phyloP scores from a whole-genome alignment of 768 basidiomycete species.

The Tremella mesenterica region DNA sequence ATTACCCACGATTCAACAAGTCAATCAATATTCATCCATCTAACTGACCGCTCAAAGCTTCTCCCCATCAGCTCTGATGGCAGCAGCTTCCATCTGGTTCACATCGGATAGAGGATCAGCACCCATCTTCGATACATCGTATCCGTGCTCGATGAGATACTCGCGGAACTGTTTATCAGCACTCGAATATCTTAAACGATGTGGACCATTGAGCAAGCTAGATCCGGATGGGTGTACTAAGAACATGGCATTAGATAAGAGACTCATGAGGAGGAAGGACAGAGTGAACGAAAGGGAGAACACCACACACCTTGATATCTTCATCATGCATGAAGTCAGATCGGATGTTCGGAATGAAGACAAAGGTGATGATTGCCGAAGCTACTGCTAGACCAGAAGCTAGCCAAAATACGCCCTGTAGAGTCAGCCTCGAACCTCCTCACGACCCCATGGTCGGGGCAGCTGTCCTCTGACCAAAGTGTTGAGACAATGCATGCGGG shows the following conservation, averaged over 20 bases:
- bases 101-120: too few relatives aligned
- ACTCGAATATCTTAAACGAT: too few relatives aligned
- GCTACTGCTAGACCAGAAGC: conserved; percentile 59
- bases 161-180: conserved; percentile 47
- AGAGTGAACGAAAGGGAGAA: too few relatives aligned
- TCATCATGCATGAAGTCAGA: conserved; percentile 73
- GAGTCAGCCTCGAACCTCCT: not conserved
- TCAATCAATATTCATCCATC: too few relatives aligned
- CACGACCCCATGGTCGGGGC: not conserved
- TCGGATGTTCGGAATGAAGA: conserved; percentile 65
- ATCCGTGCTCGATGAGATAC: conserved; percentile 70
- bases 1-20: too few relatives aligned
- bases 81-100: too few relatives aligned
- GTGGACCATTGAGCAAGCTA: too few relatives aligned
- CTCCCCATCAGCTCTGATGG: too few relatives aligned
- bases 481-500: not conserved
- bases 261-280: conserved; percentile 52
- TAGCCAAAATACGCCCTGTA: conserved; percentile 28
- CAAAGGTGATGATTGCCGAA: conserved; percentile 62
- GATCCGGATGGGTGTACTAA: too few relatives aligned
- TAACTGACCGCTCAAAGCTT: too few relatives aligned
- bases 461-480: not conserved
- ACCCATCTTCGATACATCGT: conserved; percentile 54
- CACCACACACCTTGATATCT: too few relatives aligned
- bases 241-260: too few relatives aligned